Percentiles rank a stretch among this genome's conserved stretches.
Conservation (phyloP, 805 yeast genomes). For the Yamadazyma endophytica region DNA sequence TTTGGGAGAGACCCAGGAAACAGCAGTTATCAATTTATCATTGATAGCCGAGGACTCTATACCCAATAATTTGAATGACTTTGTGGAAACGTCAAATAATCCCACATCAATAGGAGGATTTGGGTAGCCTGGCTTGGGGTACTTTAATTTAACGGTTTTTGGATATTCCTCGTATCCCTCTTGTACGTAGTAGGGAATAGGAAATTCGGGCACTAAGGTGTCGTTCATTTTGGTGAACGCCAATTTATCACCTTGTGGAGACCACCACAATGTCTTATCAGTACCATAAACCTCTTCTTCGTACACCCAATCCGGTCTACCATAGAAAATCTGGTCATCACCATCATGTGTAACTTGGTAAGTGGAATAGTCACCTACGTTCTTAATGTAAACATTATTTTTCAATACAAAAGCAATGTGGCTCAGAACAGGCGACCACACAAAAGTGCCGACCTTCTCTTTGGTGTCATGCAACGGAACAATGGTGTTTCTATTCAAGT, state of each 20-base stretch:
- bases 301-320: conserved; percentile 79
- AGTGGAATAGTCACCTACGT: conserved; percentile 21
- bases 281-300: conserved; percentile 69
- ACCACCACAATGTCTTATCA: conserved; percentile 72
- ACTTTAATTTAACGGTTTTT: conserved; percentile 41
- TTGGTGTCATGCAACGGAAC: conserved; percentile 15
- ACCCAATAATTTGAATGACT: conserved; percentile 13
- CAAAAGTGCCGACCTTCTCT: conserved; percentile 44
- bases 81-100: conserved; percentile 32
- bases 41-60: conserved; percentile 19
- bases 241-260: conserved; percentile 54
- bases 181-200: conserved; percentile 48
- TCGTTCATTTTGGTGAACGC: conserved; percentile 58
- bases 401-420: conserved; percentile 53
- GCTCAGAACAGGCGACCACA: conserved; percentile 60
- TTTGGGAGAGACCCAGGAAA: conserved; percentile 51
- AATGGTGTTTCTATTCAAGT: conserved; percentile 32
- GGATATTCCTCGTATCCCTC: conserved; percentile 44
- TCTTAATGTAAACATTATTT: conserved; percentile 51
- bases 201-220: conserved; percentile 48
- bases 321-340: conserved; percentile 49
- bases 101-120: conserved; percentile 54
- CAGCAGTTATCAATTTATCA: conserved; percentile 54
- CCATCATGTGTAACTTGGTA: conserved; percentile 51
- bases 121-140: conserved; percentile 69